These are phyloP conservation scores for Gastrodia elata DNA, from an alignment of 106 monocot genomes.

Conservation along the genomic window DNA sequence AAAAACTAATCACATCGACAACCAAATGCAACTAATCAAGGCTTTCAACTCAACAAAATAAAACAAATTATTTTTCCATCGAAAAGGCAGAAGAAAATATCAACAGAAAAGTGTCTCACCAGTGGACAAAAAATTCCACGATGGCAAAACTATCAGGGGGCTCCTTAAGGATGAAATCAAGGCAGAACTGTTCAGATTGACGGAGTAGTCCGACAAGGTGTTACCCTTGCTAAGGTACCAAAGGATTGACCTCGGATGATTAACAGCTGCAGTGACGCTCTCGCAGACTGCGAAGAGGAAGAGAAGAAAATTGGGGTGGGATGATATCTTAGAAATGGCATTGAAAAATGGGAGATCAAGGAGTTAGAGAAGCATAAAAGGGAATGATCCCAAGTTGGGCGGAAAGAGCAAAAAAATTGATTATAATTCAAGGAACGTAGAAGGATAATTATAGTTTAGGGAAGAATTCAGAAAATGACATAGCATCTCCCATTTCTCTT, in stretches of 20 bases:
- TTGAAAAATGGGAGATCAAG: constrained; percentile 8
- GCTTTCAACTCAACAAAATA: not conserved
- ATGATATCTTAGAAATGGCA: not conserved
- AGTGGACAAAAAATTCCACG: constrained; percentile 95
- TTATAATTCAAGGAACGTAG: not conserved
- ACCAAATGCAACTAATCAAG: not conserved
- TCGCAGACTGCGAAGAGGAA: constrained; percentile 11
- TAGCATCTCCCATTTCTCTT: too few relatives aligned
- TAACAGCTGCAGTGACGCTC: not conserved
- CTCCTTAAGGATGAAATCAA: constrained; percentile 36
- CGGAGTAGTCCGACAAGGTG: constrained; percentile 32
- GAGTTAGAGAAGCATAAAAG: not conserved
- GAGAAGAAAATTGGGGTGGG: not conserved
- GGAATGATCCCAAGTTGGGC: not conserved
- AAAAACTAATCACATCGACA: not conserved
- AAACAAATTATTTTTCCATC: not conserved
- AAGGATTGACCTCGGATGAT: constrained; percentile 15
- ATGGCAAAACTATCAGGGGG: constrained; percentile 57
- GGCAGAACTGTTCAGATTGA: constrained; percentile 60
- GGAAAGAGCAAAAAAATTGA: not conserved
- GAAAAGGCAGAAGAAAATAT: not conserved
- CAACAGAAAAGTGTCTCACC: constrained; percentile 25
- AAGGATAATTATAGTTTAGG: too few relatives aligned
- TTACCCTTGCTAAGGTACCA: constrained; percentile 19
- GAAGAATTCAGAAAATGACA: too few relatives aligned